Conservation (phyloP, 1,284 basidiomycete species). For the Apiotrichum akiyoshidainum region DNA sequence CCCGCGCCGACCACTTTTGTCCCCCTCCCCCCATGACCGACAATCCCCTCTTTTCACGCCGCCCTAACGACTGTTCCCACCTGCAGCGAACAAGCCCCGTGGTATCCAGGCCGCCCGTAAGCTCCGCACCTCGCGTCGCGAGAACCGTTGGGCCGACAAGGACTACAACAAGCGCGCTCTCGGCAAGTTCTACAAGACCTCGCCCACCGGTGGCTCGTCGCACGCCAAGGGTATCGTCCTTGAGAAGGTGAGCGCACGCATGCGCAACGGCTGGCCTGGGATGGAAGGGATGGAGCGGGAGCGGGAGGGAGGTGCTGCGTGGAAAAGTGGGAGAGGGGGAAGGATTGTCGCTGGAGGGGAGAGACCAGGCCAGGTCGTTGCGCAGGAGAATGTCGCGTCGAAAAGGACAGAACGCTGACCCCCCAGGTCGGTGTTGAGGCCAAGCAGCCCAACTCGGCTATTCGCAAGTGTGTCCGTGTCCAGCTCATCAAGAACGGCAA, state of each 20-base stretch:
- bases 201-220: slow-evolving; percentile 97
- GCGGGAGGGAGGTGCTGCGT: slow-evolving; percentile 50
- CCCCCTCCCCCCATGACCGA: slow-evolving; percentile 1
- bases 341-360: not conserved
- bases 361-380: not conserved
- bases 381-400: not conserved
- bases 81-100: slow-evolving; percentile 88
- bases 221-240: slow-evolving; percentile 99
- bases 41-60: not conserved
- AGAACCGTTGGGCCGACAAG: slow-evolving; percentile 99
- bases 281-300: not conserved
- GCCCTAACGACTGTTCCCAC: not conserved
- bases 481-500: slow-evolving; percentile 99
- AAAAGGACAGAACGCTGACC: not conserved
- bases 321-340: not conserved
- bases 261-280: slow-evolving; percentile 1
- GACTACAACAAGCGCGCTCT: slow-evolving; percentile 99
- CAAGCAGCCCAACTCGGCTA: slow-evolving; percentile 95
- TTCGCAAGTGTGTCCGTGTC: slow-evolving; percentile 99
- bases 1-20: not conserved
- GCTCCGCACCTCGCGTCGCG: slow-evolving; percentile 88
- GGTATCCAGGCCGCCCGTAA: slow-evolving; percentile 99
- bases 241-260: slow-evolving; percentile 66
- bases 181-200: slow-evolving; percentile 99
- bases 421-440: slow-evolving; percentile 60